Evolutionary conservation across 768 basidiomycete genomes (phyloP), one percentile per base, ranked within the genome.

Genomic region (Boletus tomentosulus): DNA sequence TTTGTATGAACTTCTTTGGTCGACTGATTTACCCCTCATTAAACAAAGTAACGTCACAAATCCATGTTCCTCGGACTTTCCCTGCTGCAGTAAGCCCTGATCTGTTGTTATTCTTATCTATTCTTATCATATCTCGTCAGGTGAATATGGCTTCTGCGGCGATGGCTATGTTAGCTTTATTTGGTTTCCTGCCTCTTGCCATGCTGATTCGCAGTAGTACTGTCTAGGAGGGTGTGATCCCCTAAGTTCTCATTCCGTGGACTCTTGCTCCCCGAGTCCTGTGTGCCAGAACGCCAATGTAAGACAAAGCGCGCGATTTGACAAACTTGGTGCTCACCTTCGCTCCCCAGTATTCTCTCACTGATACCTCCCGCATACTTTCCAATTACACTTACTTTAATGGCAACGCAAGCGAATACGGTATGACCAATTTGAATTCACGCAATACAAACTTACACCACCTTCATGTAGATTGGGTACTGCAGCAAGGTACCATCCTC

Each of bases 181-280:
- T 15, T 4, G 1, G 39, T 7, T 34, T 12, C 12, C 41, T 27
- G 44, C n/a, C 9, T 3, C 12, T 31, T 42, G 1, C 47, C 48
- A 1, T 48, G 49, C 60, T 66, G 50, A 65, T 22, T 16, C 41
- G 28, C 11, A 30, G 19, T 60, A 89, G 84, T 92, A 84, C 67
- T 92, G 91, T 65, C 74, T 91, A 33, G 89, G 88, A 45, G 92
- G 92, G n/a, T 94, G 92, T 73, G 83, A 93, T 63, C 89, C 92
- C 19, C 75, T 90, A 30, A 71, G 75, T 41, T 93, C 91, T 6
- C 62, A 83, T 62, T 66, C 78, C 3, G 69, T 86, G 37, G 71
- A 72, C 54, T 89, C 90, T 0, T 94, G 89, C 72, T 69, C 65
- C 46, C 88, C 89, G 2, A 78, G 77, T 43, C 91, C 92, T 0